phyloP scores from a whole-genome alignment of 2,329 filamentous ascomycete genomes.

The Waltergamsia citrina region DNA sequence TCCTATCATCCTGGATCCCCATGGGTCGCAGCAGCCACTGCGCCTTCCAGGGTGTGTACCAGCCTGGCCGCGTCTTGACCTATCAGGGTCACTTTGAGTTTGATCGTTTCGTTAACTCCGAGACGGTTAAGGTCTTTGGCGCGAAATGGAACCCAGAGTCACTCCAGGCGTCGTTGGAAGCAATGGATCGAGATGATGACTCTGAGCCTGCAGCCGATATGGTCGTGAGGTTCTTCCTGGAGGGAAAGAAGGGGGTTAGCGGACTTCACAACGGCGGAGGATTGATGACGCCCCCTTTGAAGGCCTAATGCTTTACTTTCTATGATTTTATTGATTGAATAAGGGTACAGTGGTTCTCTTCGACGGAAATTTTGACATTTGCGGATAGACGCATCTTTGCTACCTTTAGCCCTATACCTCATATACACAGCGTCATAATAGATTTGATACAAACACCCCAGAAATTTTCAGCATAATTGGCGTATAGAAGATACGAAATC shows the following conservation, averaged over 20 bases:
- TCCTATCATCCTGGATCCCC: conserved; percentile 8
- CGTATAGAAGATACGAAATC: too few species aligned
- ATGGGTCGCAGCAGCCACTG: conserved; percentile 19
- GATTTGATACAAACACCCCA: too few species aligned
- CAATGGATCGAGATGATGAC: conserved; percentile 11
- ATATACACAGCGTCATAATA: too few species aligned
- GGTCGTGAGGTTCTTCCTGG: conserved; percentile 10
- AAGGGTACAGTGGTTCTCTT: too few species aligned
- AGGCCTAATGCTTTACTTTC: not conserved
- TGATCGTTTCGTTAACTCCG: conserved; percentile 26
- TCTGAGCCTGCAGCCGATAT: conserved; percentile 9
- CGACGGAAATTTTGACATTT: too few species aligned
- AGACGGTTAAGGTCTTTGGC: conserved; percentile 24
- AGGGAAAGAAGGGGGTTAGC: not conserved
- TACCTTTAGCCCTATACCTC: too few species aligned
- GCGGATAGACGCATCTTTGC: too few species aligned
- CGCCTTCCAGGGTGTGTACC: conserved; percentile 25
- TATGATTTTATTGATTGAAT: not conserved
- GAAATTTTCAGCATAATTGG: too few species aligned
- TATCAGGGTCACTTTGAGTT: conserved; percentile 34
- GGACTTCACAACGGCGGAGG: not conserved
- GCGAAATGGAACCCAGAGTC: conserved; percentile 8
- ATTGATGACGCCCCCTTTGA: conserved; percentile 2
- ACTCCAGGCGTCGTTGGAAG: conserved; percentile 4
- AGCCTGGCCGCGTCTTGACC: conserved; percentile 25